Base-by-base conservation (phyloP, 495 filamentous ascomycete species). In the Aspergillus kassunensis region DNA sequence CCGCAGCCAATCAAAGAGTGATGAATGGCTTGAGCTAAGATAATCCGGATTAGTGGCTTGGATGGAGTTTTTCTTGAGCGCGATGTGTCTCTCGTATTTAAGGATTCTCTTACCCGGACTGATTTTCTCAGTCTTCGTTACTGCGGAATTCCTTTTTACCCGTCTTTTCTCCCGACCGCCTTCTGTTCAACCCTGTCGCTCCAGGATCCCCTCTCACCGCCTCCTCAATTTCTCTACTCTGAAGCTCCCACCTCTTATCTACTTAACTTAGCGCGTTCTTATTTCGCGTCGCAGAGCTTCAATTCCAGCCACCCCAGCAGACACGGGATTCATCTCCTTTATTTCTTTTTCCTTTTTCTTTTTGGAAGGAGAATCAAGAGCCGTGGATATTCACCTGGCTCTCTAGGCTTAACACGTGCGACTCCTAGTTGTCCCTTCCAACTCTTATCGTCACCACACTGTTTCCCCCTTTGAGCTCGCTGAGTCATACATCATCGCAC, bases 61-160 rank as follows among this genome's bases (percentile, higher is more conserved):
- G 64, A 72, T 74, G 70, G 71, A 72, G 69, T 67, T 72, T 46
- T 46, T 46, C 20, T 59, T 60, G 63, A 64, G 69, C 58, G 64
- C 67, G 64, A 71, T 60, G 60, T 62, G 59, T 58, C 65, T 62
- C 67, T 69, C 65, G 71, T 76, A 76, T 72, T 76, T 76, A 76
- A 76, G 73, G 64, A 72, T 72, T 74, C 69, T 70, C 65, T 64
- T 68, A 66, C 68, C 71, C 71, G 67, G 70, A 69, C 69, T 66
- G 66, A 63, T 63, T 71, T 69, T 70, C 64, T 70, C 66, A 65
- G 61, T 61, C 63, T 67, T 61, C 69, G 57, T 61, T 67, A 63
- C 52, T 57, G 60, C 61, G 55, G 55, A 55, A 53, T 60, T 59
- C 57, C 57, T 45, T 49, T 52, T 55, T 64, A 51, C 65, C 62